Evolutionary conservation across 371 early-diverging fungal genomes (phyloP), one percentile per base, ranked within the genome.

Genomic region (Zopfochytrium polystomum): DNA sequence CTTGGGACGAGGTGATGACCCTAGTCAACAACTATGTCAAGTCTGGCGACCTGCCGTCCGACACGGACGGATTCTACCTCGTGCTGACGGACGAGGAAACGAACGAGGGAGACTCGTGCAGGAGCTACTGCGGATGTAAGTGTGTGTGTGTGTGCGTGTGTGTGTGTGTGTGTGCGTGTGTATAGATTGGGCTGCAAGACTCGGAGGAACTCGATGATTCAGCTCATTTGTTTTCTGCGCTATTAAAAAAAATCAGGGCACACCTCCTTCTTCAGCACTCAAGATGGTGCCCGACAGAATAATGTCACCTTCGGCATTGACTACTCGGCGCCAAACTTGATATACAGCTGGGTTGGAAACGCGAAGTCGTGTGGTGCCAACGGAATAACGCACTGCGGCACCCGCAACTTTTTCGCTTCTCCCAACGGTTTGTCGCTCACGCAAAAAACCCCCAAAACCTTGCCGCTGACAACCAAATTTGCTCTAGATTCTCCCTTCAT

Each of bases 1-100:
- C 58, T 1, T 79, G 75, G 31, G 64, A 48, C 48, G 48, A 48
- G 20, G 23, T 48, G 18, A 11, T 25, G 25, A n/a, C 23, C 11
- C 13, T 48, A 13, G 25, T 48, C 1, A 9, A 48, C 18, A 13
- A 48, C 11, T 11, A 9, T 23, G 23, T 48, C 22, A 48, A 48
- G 11, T 13, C 48, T 0, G 48, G 48, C 11, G 23, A 9, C 11
- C 48, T 48, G 18, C 48, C 48, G 9, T 48, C 48, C 9, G 48
- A 48, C 48, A 22, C 22, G n/a, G 25, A 48, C 48, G 48, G 48
- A 11, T 48, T 1, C 48, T 48, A 48, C 48, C 0, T 48, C 9
- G 48, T 48, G 0, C 0, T 48, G 0, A 25, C 20, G 18, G 48
- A 48, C 23, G 48, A 48, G 0, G 9, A 13, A 11, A 23, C 23